These are phyloP conservation scores for Spathaspora arborariae DNA, from an alignment of 805 yeast genomes.

Conservation along the genomic window DNA sequence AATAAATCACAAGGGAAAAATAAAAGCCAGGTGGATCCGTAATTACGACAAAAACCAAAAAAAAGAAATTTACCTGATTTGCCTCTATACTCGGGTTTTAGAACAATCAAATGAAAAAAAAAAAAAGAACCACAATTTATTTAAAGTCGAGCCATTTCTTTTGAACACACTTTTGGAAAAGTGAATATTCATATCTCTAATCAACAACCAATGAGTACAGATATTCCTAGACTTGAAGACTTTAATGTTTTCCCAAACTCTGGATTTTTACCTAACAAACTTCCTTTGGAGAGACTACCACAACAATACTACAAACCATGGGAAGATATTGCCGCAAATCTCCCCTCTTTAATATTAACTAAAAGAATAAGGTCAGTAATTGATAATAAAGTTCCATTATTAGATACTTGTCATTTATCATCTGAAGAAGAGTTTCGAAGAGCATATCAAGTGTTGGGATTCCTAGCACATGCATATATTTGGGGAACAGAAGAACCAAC, in stretches of 20 bases:
- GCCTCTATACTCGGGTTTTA: too few species aligned
- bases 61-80: too few species aligned
- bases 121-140: too few species aligned
- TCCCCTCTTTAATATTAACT: slow-evolving; percentile 74
- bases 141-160: slow-evolving; percentile 2
- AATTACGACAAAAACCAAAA: too few species aligned
- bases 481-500: slow-evolving; percentile 73
- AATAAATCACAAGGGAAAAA: neutral
- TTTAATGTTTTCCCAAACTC: slow-evolving; percentile 67
- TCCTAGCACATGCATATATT: slow-evolving; percentile 82
- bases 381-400: slow-evolving; percentile 55
- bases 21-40: neutral
- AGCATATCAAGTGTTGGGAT: slow-evolving; percentile 77
- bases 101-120: neutral
- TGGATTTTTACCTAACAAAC: slow-evolving; percentile 74
- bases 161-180: neutral
- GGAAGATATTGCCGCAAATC: slow-evolving; percentile 63
- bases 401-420: slow-evolving; percentile 45
- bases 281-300: slow-evolving; percentile 61
- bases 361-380: slow-evolving; percentile 57
- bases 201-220: neutral
- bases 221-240: slow-evolving; percentile 39
- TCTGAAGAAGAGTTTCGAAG: slow-evolving; percentile 59
- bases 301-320: slow-evolving; percentile 66
- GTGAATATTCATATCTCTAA: neutral